Conservation (phyloP, 352 stramenopile genomes). For the Globisporangium takayamanum region DNA sequence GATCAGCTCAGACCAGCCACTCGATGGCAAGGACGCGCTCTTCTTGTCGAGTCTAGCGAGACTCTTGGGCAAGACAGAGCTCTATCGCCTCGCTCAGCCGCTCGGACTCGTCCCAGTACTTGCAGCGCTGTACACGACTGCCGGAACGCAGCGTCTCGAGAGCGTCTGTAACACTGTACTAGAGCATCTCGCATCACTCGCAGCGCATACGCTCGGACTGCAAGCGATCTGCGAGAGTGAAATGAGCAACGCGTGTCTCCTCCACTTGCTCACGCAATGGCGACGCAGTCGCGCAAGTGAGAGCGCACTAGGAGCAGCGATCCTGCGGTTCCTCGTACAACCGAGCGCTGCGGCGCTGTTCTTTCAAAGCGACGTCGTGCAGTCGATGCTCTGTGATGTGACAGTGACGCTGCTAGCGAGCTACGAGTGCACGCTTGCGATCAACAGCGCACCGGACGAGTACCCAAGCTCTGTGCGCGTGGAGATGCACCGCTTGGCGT, state of each 20-base stretch:
- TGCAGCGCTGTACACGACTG: slow-evolving; percentile 1
- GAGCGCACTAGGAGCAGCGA: background rate
- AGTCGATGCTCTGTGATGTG: slow-evolving; percentile 9
- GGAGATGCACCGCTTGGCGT: slow-evolving; percentile 12
- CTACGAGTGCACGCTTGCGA: slow-evolving; percentile 20
- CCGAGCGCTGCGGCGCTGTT: background rate
- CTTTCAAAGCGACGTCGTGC: slow-evolving; percentile 16
- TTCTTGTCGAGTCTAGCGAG: slow-evolving; percentile 6
- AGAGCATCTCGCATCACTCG: background rate
- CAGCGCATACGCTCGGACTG: background rate
- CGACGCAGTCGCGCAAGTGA: background rate
- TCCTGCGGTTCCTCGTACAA: slow-evolving; percentile 9
- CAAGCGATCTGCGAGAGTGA: background rate
- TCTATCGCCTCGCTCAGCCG: background rate
- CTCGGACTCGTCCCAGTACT: slow-evolving; percentile 4
- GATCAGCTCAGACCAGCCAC: background rate
- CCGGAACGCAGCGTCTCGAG: background rate
- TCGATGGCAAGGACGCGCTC: background rate
- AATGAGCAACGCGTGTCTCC: slow-evolving; percentile 2
- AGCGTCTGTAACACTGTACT: slow-evolving; percentile 2
- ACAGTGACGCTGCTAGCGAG: slow-evolving; percentile 15
- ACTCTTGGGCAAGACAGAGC: background rate
- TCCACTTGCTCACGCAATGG: slow-evolving; percentile 5
- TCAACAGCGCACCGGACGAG: slow-evolving; percentile 38
- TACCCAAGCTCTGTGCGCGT: slow-evolving; percentile 13